Evolutionary conservation across 1,139 yeast species (phyloP).

Genomic region (Yamadazyma blattariae): DNA sequence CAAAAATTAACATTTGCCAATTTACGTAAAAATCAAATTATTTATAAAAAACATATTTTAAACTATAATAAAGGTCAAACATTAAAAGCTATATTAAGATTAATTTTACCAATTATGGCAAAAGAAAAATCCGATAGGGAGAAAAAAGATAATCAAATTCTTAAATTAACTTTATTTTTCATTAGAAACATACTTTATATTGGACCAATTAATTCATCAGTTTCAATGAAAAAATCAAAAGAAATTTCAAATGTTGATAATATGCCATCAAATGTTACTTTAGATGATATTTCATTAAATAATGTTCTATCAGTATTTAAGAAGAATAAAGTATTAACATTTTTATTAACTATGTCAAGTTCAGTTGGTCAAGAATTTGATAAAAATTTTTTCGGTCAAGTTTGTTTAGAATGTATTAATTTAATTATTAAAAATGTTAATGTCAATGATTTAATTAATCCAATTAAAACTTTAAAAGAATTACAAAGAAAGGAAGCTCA

Average conservation of each 20-base stretch:
- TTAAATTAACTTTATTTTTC: constrained; percentile 70
- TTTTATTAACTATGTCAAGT: constrained; percentile 66
- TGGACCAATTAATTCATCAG: constrained; percentile 61
- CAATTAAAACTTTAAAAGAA: constrained; percentile 1
- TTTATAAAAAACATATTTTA: constrained; percentile 69
- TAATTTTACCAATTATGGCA: constrained; percentile 67
- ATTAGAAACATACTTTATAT: constrained; percentile 74
- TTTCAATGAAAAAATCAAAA: constrained; percentile 28
- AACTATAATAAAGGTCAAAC: constrained; percentile 58
- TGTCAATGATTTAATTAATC: constrained; percentile 20
- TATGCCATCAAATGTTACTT: constrained; percentile 52
- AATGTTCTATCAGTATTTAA: constrained; percentile 57
- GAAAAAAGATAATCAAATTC: constrained; percentile 67
- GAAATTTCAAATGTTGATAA: constrained; percentile 28
- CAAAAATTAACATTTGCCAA: constrained; percentile 60
- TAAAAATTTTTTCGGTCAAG: constrained; percentile 55
- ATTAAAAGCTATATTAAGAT: constrained; percentile 65
- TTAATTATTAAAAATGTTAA: constrained; percentile 58
- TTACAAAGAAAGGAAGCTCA: constrained; percentile 1
- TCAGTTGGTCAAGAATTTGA: constrained; percentile 66
- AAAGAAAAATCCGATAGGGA: constrained; percentile 56
- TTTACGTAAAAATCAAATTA: constrained; percentile 61
- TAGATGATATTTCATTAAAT: constrained; percentile 68
- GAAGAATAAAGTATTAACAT: constrained; percentile 67
- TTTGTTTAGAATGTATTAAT: constrained; percentile 69